Percentiles rank a stretch among this genome's conserved stretches.
Evolutionary conservation across 140 eudicot species (phyloP).

Genomic region (Flaveria floridana): DNA sequence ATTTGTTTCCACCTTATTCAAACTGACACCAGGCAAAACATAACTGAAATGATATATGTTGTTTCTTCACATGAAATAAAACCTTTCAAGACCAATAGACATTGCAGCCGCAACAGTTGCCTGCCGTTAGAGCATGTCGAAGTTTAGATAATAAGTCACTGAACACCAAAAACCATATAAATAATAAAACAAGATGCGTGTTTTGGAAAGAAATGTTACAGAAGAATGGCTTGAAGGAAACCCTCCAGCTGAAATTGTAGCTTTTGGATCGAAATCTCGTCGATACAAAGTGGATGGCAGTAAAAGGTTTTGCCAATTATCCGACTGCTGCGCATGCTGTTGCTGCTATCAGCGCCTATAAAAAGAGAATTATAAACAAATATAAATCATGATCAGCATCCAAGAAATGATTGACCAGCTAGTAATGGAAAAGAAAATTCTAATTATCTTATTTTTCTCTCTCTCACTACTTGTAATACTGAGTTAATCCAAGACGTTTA

Average conservation of each 20-base stretch:
- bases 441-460: not conserved
- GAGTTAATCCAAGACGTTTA: not conserved
- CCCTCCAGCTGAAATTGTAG: conserved; percentile 75
- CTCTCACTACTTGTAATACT: not conserved
- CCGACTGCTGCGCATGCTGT: conserved; percentile 66
- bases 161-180: conserved; percentile 8
- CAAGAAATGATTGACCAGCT: not conserved
- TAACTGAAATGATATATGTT: conserved; percentile 24
- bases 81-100: conserved; percentile 86
- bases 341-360: conserved; percentile 73
- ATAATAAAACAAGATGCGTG: not conserved
- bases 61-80: conserved; percentile 31
- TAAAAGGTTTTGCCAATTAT: conserved; percentile 73
- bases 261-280: conserved; percentile 53
- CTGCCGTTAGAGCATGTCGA: conserved; percentile 39
- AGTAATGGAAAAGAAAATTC: not conserved
- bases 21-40: conserved; percentile 6
- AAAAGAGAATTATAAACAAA: not conserved
- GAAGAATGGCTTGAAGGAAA: conserved; percentile 96
- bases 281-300: conserved; percentile 58
- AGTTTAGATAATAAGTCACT: conserved; percentile 23
- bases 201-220: conserved; percentile 38
- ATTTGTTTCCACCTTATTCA: not conserved
- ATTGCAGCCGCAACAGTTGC: conserved; percentile 86
- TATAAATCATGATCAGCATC: not conserved